phyloP scores from a whole-genome alignment of 805 yeast species.

The Candida awuae region DNA sequence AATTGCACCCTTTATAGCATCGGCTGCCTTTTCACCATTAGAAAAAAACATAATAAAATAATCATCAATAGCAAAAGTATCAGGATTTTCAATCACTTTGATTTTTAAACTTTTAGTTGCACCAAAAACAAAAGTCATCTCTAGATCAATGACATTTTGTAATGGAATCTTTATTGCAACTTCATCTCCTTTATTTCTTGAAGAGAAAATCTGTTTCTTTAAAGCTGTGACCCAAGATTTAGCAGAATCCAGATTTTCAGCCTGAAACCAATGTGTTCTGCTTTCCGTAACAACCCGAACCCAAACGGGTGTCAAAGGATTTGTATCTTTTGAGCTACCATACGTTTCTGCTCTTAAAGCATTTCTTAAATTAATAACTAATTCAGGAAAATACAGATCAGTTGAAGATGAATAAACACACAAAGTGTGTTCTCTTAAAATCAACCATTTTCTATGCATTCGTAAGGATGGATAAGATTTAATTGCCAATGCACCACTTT shows the following conservation, averaged over 20 bases:
- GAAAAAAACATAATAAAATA: conserved; percentile 62
- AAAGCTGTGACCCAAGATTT: conserved; percentile 71
- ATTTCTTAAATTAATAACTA: conserved; percentile 62
- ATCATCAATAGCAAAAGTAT: conserved; percentile 54
- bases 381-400: conserved; percentile 75
- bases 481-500: conserved; percentile 45
- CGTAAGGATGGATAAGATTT: conserved; percentile 32
- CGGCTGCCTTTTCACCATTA: conserved; percentile 36
- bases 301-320: conserved; percentile 32
- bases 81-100: conserved; percentile 50
- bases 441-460: conserved; percentile 66
- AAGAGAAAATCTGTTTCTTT: conserved; percentile 69
- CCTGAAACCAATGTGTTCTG: conserved; percentile 54
- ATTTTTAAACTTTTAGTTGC: conserved; percentile 48
- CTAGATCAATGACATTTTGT: conserved; percentile 54
- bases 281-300: conserved; percentile 53
- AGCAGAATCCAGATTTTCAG: conserved; percentile 69
- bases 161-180: conserved; percentile 75
- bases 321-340: conserved; percentile 14
- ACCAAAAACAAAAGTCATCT: conserved; percentile 48
- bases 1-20: conserved; percentile 34
- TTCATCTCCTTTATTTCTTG: conserved; percentile 60
- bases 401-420: conserved; percentile 63
- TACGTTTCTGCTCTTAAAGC: conserved; percentile 54
- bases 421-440: conserved; percentile 59